Base-by-base conservation (phyloP, 345 rosid genomes). In the Gossypium anomalum region DNA sequence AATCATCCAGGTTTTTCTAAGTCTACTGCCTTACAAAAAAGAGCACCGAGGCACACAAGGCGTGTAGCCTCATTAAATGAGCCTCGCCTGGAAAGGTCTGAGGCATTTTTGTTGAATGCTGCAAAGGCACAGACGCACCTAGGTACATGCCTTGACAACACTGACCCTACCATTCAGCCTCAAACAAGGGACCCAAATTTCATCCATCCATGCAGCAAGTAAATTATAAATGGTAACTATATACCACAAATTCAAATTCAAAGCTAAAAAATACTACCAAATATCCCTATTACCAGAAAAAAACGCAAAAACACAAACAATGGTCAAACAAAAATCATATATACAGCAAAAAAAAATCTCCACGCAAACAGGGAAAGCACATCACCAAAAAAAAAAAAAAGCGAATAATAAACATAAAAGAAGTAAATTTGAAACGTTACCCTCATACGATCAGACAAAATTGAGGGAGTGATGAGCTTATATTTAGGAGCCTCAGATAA, bases 401-500 rank as follows among this genome's bases (percentile, higher is more conserved):
- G n/a, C 17, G 10, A 11, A 22, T 22, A 34, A 58, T 11, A 11
- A 58, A n/a, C 23, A 55, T 55, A 55, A 56, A 56, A 51, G 41
- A 56, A 56, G 61, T 20, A 56, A 56, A 56, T n/a, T 4, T 8
- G 61, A 19, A 27, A 27, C 1, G 1, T 34, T 29, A 61, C 66
- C 66, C 44, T 61, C 44, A 61, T 14, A 61, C 66, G 66, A 61
- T 61, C 44, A 29, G 66, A 61, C 20, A 61, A 16, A 7, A 61
- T 61, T 27, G 66, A 61, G 19, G 66, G 66, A 16, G 66, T 29
- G 20, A 61, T 61, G 19, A 61, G 66, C 66, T 60, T 60, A 1
- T 60, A 61, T 29, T 61, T 61, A 61, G 66, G 66, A 60, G 64
- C 64, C 41, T 60, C 64, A 25, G n/a, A 25, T 0, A 60, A n/a